Evolutionary conservation across 352 stramenopile genomes (phyloP), one percentile per base, ranked within the genome.

Genomic region (Phytophthora niederhauseri): DNA sequence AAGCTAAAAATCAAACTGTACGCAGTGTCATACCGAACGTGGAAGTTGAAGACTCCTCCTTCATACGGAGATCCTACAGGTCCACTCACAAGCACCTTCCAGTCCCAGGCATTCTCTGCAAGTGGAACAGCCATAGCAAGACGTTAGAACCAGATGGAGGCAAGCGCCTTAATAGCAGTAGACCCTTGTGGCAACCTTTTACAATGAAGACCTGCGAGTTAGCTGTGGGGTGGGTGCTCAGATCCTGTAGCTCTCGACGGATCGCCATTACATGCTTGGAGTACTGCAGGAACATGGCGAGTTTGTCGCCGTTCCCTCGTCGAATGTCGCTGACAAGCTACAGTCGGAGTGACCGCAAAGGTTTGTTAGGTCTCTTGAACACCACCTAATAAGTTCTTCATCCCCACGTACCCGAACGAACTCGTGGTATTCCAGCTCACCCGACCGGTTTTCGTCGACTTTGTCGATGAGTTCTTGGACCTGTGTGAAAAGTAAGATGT

Each of bases 251-350:
- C 34, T 91, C 83, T 4, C 61, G 61, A 15, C 81, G 83, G 34
- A 91, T 89, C 5, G 66, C 58, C 20, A 90, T 77, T 9, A 74
- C 72, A 9, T 89, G 70, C 38, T 89, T 92, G 11, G 82, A 89
- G 51, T 87, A 82, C 61, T 92, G 84, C 22, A 92, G 66, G 50
- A 92, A 91, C 2, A 72, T 55, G 1, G 78, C 77, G 3, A 92
- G 66, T 19, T 92, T 91, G 57, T 90, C 75, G 57, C 76, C 74
- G 34, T 89, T 78, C 11, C 84, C 82, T 19, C 75, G 76, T 5
- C 84, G 72, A 55, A 90, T 82, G 20, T 90, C 80, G 53, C 82
- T 91, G 49, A 92, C 81, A 15, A 92, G 73, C 84, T 92, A 28
- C 1, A 15, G 1, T 46, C 3, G 19, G 0, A 19, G 17, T 17